Evolutionary conservation across 768 basidiomycete species (phyloP).

Genomic region (Suillus bovinus): DNA sequence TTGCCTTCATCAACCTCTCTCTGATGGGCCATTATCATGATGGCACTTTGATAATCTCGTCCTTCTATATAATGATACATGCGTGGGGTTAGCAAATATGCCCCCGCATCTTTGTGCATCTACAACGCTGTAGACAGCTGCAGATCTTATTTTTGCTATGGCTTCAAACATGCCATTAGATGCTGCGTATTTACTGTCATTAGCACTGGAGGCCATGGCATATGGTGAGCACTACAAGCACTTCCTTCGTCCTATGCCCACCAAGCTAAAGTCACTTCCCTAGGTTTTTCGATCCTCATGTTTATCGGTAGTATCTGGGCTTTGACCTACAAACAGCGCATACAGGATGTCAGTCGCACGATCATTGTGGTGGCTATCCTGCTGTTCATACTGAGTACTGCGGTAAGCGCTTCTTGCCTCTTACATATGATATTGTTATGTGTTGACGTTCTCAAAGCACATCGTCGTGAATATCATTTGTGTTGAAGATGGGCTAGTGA

Average conservation of each 20-base stretch:
- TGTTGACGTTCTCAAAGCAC: neutral
- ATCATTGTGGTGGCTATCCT: neutral
- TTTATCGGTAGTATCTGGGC: neutral
- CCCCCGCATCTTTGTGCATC: too few species aligned
- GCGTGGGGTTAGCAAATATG: too few species aligned
- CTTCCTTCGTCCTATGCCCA: neutral
- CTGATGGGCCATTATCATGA: too few species aligned
- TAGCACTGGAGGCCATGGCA: neutral
- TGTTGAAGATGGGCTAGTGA: neutral
- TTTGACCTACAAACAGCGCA: neutral
- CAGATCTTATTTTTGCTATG: too few species aligned
- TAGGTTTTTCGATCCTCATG: neutral
- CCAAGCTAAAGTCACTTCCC: neutral
- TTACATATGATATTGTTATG: neutral
- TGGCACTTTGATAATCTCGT: too few species aligned
- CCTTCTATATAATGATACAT: too few species aligned
- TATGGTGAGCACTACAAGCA: neutral
- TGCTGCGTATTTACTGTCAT: neutral
- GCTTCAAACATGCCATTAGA: neutral
- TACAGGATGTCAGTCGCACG: neutral
- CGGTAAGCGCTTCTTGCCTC: neutral
- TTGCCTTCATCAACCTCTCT: too few species aligned
- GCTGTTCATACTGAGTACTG: neutral
- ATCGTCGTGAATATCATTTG: neutral
- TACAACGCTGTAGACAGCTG: too few species aligned